phyloP scores from a whole-genome alignment of 805 yeast species.

The Wickerhamiella azyma region DNA sequence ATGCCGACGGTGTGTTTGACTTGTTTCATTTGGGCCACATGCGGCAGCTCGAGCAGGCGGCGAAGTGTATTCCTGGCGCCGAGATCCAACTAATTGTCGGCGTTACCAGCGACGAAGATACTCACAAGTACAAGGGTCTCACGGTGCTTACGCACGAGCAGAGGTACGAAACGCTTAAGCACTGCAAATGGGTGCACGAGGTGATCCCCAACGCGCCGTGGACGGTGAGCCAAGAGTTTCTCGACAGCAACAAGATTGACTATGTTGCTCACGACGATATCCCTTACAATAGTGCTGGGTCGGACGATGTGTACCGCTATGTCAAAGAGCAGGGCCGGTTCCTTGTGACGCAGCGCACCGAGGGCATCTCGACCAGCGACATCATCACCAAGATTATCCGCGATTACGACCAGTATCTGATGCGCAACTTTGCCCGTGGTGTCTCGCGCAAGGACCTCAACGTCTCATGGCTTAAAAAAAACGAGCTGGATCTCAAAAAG shows the following conservation, averaged over 20 bases:
- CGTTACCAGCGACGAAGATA: slow-evolving; percentile 76
- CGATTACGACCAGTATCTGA: slow-evolving; percentile 90
- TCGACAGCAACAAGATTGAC: slow-evolving; percentile 69
- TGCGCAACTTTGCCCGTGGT: slow-evolving; percentile 96
- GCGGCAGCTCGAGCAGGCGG: slow-evolving; percentile 95
- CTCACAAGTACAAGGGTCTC: slow-evolving; percentile 84
- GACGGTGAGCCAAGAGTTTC: slow-evolving; percentile 76
- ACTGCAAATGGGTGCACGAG: slow-evolving; percentile 97
- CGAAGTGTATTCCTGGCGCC: slow-evolving; percentile 65
- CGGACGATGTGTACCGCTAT: slow-evolving; percentile 86
- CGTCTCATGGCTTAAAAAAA: slow-evolving; percentile 94
- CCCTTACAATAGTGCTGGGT: slow-evolving; percentile 82
- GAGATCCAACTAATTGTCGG: slow-evolving; percentile 73
- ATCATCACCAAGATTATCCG: slow-evolving; percentile 88
- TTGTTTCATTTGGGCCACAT: slow-evolving; percentile 93
- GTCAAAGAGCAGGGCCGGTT: slow-evolving; percentile 85
- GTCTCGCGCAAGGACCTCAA: slow-evolving; percentile 93
- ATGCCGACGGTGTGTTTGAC: slow-evolving; percentile 98
- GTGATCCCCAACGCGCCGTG: slow-evolving; percentile 92
- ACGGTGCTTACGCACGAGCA: slow-evolving; percentile 83
- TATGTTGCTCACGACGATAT: slow-evolving; percentile 96
- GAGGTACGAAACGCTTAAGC: slow-evolving; percentile 78
- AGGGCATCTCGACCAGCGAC: slow-evolving; percentile 90
- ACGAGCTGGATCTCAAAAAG: slow-evolving; percentile 85
- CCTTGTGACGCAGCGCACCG: slow-evolving; percentile 89